Percentiles rank a stretch among this genome's conserved stretches.
Evolutionary conservation across 331 rosid genomes (phyloP).

Genomic region (Cydonia oblonga): DNA sequence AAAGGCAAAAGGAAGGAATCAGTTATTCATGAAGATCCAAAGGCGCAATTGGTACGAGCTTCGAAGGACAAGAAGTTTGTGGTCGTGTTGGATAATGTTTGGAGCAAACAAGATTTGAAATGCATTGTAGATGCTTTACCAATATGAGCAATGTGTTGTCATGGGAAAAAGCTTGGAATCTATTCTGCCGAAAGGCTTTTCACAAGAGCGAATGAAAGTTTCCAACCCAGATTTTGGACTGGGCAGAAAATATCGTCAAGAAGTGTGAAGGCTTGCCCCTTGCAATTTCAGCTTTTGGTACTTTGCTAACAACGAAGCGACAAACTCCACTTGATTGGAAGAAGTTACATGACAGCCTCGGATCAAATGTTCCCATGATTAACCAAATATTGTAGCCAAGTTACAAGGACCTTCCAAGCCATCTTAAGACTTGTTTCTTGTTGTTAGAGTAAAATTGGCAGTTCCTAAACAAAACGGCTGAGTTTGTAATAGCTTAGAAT

Average conservation of each 20-base stretch:
- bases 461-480: too few relatives aligned
- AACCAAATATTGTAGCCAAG: not conserved
- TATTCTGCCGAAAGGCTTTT: slow-evolving; percentile 6
- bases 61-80: not conserved
- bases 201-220: not conserved
- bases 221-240: not conserved
- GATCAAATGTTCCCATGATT: not conserved
- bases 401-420: slow-evolving; percentile 12
- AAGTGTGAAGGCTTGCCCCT: slow-evolving; percentile 8
- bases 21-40: not conserved
- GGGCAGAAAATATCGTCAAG: not conserved
- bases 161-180: not conserved
- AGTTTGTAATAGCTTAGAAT: too few relatives aligned
- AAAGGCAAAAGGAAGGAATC: not conserved
- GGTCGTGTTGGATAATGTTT: slow-evolving; percentile 6
- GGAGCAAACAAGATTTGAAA: not conserved
- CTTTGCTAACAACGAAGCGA: not conserved
- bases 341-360: not conserved
- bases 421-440: slow-evolving; percentile 7
- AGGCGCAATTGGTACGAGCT: not conserved
- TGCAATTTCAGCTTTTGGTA: slow-evolving; percentile 3
- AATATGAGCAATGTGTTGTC: not conserved
- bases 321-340: not conserved
- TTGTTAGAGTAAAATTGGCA: too few relatives aligned
- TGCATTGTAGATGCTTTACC: not conserved